These are phyloP conservation scores for Hypomyces perniciosus DNA, from an alignment of 2,329 filamentous ascomycete genomes.

Conservation along the genomic window DNA sequence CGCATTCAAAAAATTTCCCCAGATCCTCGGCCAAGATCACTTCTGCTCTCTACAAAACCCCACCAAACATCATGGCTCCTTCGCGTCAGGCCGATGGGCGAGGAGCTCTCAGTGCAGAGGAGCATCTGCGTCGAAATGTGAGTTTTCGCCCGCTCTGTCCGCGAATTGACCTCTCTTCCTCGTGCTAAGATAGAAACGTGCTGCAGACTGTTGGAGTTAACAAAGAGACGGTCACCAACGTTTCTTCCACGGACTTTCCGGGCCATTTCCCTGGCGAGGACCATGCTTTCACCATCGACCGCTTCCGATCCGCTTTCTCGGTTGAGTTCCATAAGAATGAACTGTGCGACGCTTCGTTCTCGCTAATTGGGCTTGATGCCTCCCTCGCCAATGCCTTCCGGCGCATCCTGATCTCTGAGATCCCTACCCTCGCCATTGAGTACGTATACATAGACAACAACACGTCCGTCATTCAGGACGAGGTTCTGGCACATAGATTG, in stretches of 20 bases:
- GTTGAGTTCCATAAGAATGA: constrained; percentile 83
- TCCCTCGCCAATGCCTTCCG: constrained; percentile 95
- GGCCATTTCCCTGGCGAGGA: constrained; percentile 87
- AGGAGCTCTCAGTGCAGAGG: constrained; percentile 42
- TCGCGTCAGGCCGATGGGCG: constrained; percentile 30
- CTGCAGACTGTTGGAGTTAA: constrained; percentile 79
- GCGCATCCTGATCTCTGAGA: constrained; percentile 89
- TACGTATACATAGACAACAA: constrained; percentile 92
- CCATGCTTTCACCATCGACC: constrained; percentile 68
- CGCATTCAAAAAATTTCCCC: constrained; percentile 24
- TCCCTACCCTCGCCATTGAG: constrained; percentile 91
- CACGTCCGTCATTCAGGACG: constrained; percentile 95
- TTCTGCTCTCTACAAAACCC: background rate
- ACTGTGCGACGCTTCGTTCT: constrained; percentile 74
- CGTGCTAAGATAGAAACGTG: background rate
- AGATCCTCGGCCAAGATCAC: constrained; percentile 7
- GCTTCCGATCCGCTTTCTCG: constrained; percentile 64
- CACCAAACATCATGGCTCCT: constrained; percentile 24
- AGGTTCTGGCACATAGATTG: constrained; percentile 85
- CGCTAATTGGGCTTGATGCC: constrained; percentile 84
- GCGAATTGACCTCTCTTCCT: background rate
- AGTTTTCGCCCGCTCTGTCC: constrained; percentile 13
- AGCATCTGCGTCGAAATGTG: constrained; percentile 58
- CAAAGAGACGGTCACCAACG: constrained; percentile 83
- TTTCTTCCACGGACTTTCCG: constrained; percentile 85